phyloP scores from a whole-genome alignment of 2,329 filamentous ascomycete genomes.

The Falciphora oryzae region DNA sequence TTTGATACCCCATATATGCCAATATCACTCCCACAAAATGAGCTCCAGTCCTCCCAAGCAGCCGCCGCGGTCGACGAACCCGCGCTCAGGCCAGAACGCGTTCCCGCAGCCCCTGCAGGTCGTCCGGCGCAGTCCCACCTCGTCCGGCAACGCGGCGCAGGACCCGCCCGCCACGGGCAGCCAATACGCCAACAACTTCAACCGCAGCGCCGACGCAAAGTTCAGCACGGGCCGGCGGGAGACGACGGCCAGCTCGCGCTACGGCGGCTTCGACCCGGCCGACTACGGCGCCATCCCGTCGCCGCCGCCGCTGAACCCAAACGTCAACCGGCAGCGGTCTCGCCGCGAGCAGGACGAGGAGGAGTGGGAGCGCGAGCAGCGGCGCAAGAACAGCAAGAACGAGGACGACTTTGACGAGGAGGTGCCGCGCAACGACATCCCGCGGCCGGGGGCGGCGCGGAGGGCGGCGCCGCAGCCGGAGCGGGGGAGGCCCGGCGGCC shows the following conservation, averaged over 20 bases:
- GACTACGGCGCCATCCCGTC: conserved; percentile 3
- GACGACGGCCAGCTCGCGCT: conserved; percentile 4
- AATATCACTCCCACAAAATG: background rate
- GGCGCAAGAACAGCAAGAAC: background rate
- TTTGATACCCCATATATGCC: too few relatives aligned
- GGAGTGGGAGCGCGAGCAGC: conserved; percentile 5
- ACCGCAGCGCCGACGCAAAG: conserved; percentile 4
- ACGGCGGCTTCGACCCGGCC: conserved; percentile 8
- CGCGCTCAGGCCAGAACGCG: conserved; percentile 4
- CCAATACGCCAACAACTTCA: conserved; percentile 9
- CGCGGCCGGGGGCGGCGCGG: background rate
- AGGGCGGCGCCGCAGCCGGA: conserved; percentile 1
- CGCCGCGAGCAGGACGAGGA: conserved; percentile 3
- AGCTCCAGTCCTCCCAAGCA: background rate
- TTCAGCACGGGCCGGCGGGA: conserved; percentile 3
- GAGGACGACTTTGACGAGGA: conserved; percentile 8
- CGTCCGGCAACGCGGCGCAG: background rate
- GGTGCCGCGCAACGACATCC: conserved; percentile 3
- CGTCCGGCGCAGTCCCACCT: background rate
- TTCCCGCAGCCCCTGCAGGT: conserved; percentile 4
- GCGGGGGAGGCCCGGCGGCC: background rate
- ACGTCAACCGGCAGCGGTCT: background rate
- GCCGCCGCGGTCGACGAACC: conserved; percentile 4
- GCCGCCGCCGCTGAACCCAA: conserved; percentile 2
- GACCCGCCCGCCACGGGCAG: background rate